Evolutionary conservation across 345 rosid genomes (phyloP), one percentile per base, ranked within the genome.

Genomic region (Ceriops decandra): DNA sequence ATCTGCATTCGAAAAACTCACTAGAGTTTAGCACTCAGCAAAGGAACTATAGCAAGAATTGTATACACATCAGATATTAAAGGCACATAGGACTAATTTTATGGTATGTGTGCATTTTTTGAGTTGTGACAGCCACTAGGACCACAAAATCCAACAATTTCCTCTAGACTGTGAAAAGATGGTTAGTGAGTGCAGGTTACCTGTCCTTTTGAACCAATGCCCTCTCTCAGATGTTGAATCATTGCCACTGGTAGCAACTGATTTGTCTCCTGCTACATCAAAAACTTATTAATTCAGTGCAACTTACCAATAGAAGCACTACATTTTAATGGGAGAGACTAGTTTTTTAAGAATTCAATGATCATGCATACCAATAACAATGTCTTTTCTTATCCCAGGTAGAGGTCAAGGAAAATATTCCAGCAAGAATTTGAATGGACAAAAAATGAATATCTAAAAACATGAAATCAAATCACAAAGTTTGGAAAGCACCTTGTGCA

Each of bases 171-270:
- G 32, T 22, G 26, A 63, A 66, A 19, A 19, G 20, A 72, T n/a
- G 17, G 21, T 59, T 5, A 67, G 54, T 28, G 68, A 74, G 47
- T 22, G 38, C 56, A 66, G 72, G 64, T 69, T 74, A 93, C 96
- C 91, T 93, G 97, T 66, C 93, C 93, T 63, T 74, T 79, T 58
- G 88, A 83, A 74, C 97, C 98, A 69, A 81, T 54, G 78, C 86
- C 88, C 80, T 81, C 71, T 77, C 68, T 82, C 67, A 93, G 97
- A 86, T 93, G 98, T 80, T 87, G 85, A 73, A 89, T 81, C 91
- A 93, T 93, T 81, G 85, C 96, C 15, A 63, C 42, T 15, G 96
- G 90, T 35, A 78, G 72, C 79, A 93, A 80, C 59, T 88, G 82
- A 70, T 79, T 74, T 57, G 82, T 87, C 24, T 74, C 88, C 98